Base-by-base conservation (phyloP, 1,139 yeast species). In the Arxiozyma slooffiae region DNA sequence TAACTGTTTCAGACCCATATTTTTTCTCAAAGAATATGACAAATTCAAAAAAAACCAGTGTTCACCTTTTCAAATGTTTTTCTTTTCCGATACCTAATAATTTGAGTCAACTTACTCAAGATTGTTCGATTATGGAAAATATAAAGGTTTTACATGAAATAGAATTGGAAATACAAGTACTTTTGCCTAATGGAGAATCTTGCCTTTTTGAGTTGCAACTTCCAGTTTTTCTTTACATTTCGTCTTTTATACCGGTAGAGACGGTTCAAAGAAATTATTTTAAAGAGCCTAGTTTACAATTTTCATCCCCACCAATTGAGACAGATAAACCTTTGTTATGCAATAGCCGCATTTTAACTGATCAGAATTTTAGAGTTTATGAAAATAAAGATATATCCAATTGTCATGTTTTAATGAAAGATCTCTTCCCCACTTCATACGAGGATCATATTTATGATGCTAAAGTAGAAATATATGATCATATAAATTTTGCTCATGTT, bases 41-140 rank as follows among this genome's bases (percentile, higher is more conserved):
- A 6, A 16, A 16, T 9, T 40, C 43, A 23, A 37, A 23, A 6
- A 24, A 37, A 30, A 22, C 18, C 41, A 72, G 71, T 57, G 96
- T 88, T 62, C 77, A 76, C 53, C 90, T 97, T 97, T 87, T 82
- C 55, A 66, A 88, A 17, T 75, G 77, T 47, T 74, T 84, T 1
- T 67, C 71, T 46, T 61, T 89, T 38, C 71, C 71, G 38, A 66
- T 90, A 2, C 97, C 97, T 0, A 74, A 87, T 3, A 78, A 84
- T 51, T 72, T 90, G 50, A 74, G 87, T 2, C 77, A 79, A 59
- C 79, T 92, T 60, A 82, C 95, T 1, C 97, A 89, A 66, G 97
- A 90, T 67, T 85, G 92, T 62, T 85, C 81, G 54, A 73, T 86
- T 43, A 70, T 68, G 58, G 76, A 67, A 49, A 76, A 59, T 61